phyloP scores from a whole-genome alignment of 2,329 filamentous ascomycete genomes.

The Sporothrix humicola region DNA sequence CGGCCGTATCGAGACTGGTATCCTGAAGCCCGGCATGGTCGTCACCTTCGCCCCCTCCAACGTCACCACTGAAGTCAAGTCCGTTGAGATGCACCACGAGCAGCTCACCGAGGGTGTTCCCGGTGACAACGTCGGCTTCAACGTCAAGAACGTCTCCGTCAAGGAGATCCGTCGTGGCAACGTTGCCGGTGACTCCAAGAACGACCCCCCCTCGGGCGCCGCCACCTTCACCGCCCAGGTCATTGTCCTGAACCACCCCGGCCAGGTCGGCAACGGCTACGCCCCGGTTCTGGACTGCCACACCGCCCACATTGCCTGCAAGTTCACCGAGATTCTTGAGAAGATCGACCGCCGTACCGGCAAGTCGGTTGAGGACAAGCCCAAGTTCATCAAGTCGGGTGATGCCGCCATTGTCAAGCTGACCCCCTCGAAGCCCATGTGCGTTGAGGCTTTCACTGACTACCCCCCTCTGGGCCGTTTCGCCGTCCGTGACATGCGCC shows the following conservation, averaged over 20 bases:
- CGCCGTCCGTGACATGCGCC: slow-evolving; percentile 98
- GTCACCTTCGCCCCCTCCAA: slow-evolving; percentile 98
- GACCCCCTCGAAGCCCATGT: slow-evolving; percentile 99
- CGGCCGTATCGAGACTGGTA: slow-evolving; percentile 99
- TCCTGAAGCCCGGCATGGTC: slow-evolving; percentile 90
- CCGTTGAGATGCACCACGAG: slow-evolving; percentile 99
- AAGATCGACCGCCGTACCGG: slow-evolving; percentile 99
- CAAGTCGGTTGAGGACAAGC: slow-evolving; percentile 87
- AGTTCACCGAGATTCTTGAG: slow-evolving; percentile 98
- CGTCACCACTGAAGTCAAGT: slow-evolving; percentile 99
- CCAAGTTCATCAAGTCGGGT: slow-evolving; percentile 99
- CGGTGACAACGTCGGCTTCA: slow-evolving; percentile 99
- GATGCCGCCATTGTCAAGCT: slow-evolving; percentile 99
- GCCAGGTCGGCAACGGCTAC: slow-evolving; percentile 99
- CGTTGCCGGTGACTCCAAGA: slow-evolving; percentile 99
- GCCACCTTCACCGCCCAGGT: slow-evolving; percentile 99
- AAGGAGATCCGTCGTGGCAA: slow-evolving; percentile 99
- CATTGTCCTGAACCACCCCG: slow-evolving; percentile 99
- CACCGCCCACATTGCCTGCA: slow-evolving; percentile 99
- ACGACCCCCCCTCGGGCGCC: slow-evolving; percentile 88
- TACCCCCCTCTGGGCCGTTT: slow-evolving; percentile 99
- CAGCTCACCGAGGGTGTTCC: slow-evolving; percentile 93
- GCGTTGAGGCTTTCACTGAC: slow-evolving; percentile 99
- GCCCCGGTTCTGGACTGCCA: slow-evolving; percentile 99
- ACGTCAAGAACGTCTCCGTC: slow-evolving; percentile 99